Evolutionary conservation across 164 flowering plant species (phyloP).

Genomic region (Santalum album): DNA sequence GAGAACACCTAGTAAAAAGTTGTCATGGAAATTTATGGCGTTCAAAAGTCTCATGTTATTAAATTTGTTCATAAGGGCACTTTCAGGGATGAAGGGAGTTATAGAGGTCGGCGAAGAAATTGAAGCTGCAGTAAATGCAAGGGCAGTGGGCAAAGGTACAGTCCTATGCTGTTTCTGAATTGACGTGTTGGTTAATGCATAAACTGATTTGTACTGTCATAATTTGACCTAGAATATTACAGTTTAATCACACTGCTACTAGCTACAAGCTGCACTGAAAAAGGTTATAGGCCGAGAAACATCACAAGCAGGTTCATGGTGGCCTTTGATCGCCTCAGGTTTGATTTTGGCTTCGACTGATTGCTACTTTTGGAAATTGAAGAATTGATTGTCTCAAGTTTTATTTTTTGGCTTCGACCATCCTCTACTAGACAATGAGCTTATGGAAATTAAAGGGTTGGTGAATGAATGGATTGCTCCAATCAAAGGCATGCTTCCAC

Average conservation of each 20-base stretch:
- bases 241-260: slow-evolving; percentile 99
- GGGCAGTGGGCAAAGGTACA: slow-evolving; percentile 85
- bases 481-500: too few species aligned
- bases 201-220: background rate
- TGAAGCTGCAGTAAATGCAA: slow-evolving; percentile 76
- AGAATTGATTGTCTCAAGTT: too few species aligned
- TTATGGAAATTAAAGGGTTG: too few species aligned
- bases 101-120: slow-evolving; percentile 73
- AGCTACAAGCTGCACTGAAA: slow-evolving; percentile 91
- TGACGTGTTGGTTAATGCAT: background rate
- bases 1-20: slow-evolving; percentile 27
- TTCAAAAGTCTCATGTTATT: slow-evolving; percentile 64
- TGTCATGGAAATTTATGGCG: slow-evolving; percentile 72
- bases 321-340: slow-evolving; percentile 89
- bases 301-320: slow-evolving; percentile 97
- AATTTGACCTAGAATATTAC: slow-evolving; percentile 7
- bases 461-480: slow-evolving; percentile 86
- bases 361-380: slow-evolving; percentile 72
- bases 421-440: too few species aligned
- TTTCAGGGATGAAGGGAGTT: slow-evolving; percentile 56
- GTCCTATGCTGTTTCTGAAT: background rate
- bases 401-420: too few species aligned
- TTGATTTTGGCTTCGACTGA: slow-evolving; percentile 87
- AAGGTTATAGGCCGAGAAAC: slow-evolving; percentile 73
- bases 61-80: slow-evolving; percentile 82